Percentiles rank a stretch among this genome's conserved stretches.
phyloP scores from a whole-genome alignment of 73 alveolate genomes.

The Symbiodinium natans region DNA sequence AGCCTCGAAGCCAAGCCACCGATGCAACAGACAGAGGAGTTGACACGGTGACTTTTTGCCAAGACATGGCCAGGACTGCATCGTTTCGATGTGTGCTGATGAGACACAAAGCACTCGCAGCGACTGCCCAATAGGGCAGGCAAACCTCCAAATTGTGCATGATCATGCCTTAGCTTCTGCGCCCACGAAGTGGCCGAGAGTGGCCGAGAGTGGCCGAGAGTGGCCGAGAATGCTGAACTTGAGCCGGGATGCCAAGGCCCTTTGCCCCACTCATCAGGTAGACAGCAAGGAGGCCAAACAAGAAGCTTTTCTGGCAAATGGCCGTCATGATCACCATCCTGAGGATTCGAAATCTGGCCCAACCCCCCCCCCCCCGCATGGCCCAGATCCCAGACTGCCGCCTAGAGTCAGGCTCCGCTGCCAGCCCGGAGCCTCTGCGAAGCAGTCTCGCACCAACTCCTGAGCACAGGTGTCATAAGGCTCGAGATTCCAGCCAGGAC shows the following conservation, averaged over 20 bases:
- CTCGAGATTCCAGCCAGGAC: too few relatives aligned
- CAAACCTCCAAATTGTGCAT: constrained; percentile 7
- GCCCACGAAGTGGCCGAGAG: not conserved
- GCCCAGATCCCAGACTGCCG: not conserved
- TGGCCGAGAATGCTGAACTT: not conserved
- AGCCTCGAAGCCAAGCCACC: not conserved
- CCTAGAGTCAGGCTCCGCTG: constrained; percentile 10
- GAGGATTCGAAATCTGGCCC: not conserved
- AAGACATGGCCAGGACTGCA: too few relatives aligned
- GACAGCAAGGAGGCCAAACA: constrained; percentile 72
- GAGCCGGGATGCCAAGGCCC: constrained; percentile 46
- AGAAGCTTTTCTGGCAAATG: constrained; percentile 44
- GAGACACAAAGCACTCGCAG: constrained; percentile 17
- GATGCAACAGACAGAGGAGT: not conserved
- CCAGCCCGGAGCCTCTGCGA: constrained; percentile 78
- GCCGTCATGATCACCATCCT: constrained; percentile 40
- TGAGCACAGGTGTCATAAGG: not conserved
- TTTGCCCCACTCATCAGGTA: constrained; percentile 68
- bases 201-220: not conserved
- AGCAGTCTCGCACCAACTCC: constrained; percentile 63
- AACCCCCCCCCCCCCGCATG: not conserved
- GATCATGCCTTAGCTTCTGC: constrained; percentile 26
- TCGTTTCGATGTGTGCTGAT: too few relatives aligned
- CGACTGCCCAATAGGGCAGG: constrained; percentile 33
- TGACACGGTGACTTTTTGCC: not conserved